Evolutionary conservation across 2,329 filamentous ascomycete species (phyloP).

Genomic region (Westerdykella ornata): DNA sequence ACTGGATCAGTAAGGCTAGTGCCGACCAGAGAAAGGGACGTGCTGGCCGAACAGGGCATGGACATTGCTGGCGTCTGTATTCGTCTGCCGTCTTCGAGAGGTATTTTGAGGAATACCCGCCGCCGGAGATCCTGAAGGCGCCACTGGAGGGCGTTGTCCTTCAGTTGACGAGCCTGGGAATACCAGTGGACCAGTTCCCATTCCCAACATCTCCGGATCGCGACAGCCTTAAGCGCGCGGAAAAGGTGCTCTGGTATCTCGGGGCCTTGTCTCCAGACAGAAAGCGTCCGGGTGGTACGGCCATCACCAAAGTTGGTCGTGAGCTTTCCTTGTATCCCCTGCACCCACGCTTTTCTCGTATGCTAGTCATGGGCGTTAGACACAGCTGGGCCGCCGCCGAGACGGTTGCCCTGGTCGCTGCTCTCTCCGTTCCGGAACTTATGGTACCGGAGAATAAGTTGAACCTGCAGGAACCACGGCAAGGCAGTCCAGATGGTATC

Average conservation of each 20-base stretch:
- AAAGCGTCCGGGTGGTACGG: slow-evolving; percentile 31
- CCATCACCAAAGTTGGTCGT: slow-evolving; percentile 67
- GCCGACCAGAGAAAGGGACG: slow-evolving; percentile 86
- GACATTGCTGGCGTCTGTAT: slow-evolving; percentile 91
- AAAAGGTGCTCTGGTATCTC: slow-evolving; percentile 78
- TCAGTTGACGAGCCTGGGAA: slow-evolving; percentile 89
- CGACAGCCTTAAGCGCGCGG: slow-evolving; percentile 69
- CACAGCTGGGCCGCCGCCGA: slow-evolving; percentile 77
- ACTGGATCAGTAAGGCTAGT: slow-evolving; percentile 96
- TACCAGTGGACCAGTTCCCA: slow-evolving; percentile 88
- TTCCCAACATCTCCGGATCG: slow-evolving; percentile 87
- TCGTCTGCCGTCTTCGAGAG: slow-evolving; percentile 90
- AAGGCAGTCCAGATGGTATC: slow-evolving; percentile 39
- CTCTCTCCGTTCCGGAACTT: slow-evolving; percentile 78
- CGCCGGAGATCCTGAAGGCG: slow-evolving; percentile 83
- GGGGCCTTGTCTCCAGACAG: slow-evolving; percentile 68
- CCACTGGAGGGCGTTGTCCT: slow-evolving; percentile 85
- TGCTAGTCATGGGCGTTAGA: slow-evolving; percentile 79
- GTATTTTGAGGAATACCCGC: slow-evolving; percentile 77
- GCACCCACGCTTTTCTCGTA: slow-evolving; percentile 83
- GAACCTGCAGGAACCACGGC: slow-evolving; percentile 50
- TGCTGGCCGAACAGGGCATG: slow-evolving; percentile 89
- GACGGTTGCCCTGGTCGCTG: slow-evolving; percentile 81
- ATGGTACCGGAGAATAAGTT: slow-evolving; percentile 78
- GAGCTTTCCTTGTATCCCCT: slow-evolving; percentile 86